A percentile compares a stretch with the other conserved stretches of the same genome.
Evolutionary conservation across 768 basidiomycete species (phyloP).

Genomic region (Trametes villosa): DNA sequence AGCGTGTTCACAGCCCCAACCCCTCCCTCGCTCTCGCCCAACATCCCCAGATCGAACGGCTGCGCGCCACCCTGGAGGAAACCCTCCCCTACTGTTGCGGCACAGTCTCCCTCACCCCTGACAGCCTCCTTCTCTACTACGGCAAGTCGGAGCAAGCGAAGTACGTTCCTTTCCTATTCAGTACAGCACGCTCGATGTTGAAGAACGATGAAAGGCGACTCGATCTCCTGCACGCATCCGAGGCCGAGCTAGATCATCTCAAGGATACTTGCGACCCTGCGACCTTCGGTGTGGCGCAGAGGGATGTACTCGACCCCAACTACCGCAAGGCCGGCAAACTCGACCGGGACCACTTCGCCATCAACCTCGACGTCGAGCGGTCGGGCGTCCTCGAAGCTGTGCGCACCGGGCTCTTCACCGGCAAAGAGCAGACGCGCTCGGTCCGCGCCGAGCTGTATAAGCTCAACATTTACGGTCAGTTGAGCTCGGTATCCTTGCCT

Average conservation of each 20-base stretch:
- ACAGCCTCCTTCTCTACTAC: constrained; percentile 8
- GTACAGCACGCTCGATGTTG: too few relatives aligned
- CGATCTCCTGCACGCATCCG: constrained; percentile 16
- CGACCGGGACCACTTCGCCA: constrained; percentile 40
- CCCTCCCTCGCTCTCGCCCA: background rate
- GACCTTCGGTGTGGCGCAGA: constrained; percentile 42
- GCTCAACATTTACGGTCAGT: constrained; percentile 44
- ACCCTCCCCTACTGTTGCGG: constrained; percentile 10
- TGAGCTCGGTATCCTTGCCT: background rate
- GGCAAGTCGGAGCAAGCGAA: constrained; percentile 5
- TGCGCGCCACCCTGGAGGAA: background rate
- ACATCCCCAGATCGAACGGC: background rate
- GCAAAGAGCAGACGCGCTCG: constrained; percentile 20
- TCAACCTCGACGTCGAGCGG: constrained; percentile 36
- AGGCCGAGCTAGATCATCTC: constrained; percentile 32
- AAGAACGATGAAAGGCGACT: constrained; percentile 9
- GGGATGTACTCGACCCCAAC: constrained; percentile 45
- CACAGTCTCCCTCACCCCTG: background rate
- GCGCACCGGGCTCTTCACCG: constrained; percentile 34
- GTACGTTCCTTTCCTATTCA: background rate
- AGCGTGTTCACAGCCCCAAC: constrained; percentile 1
- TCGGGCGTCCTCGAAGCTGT: constrained; percentile 36
- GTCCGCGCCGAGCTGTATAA: constrained; percentile 39
- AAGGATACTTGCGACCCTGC: constrained; percentile 43
- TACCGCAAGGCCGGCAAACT: constrained; percentile 51